Evolutionary conservation across 768 basidiomycete species (phyloP).

Genomic region (Coprinellus micaceus): DNA sequence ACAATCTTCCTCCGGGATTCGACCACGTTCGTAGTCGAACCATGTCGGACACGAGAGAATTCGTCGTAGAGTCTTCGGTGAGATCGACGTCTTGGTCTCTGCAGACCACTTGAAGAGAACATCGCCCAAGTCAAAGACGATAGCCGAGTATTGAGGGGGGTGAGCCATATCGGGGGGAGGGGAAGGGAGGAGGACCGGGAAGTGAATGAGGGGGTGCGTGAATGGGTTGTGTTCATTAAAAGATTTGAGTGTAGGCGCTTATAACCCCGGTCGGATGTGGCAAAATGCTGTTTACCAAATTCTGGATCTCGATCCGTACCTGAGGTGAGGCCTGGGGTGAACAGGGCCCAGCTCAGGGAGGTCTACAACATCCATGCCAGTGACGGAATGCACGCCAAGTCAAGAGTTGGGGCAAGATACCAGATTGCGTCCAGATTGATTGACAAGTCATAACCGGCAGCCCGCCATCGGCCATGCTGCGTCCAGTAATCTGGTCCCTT

Average conservation of each 20-base stretch:
- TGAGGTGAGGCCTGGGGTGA: background rate
- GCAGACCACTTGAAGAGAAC: constrained; percentile 55
- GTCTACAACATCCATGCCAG: constrained; percentile 1
- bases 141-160: constrained; percentile 21
- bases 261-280: too few species aligned
- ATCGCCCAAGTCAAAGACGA: constrained; percentile 55
- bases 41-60: constrained; percentile 46
- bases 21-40: constrained; percentile 53
- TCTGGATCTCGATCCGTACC: constrained; percentile 2
- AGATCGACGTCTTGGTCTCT: constrained; percentile 39
- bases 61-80: constrained; percentile 34
- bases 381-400: background rate
- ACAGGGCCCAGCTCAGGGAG: background rate
- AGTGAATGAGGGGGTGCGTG: background rate
- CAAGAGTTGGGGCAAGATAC: background rate
- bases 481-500: background rate
- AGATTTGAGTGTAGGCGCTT: too few species aligned
- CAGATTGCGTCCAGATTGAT: constrained; percentile 1
- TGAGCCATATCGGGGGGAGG: background rate
- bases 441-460: background rate
- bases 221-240: too few species aligned
- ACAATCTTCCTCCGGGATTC: constrained; percentile 39
- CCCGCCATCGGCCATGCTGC: background rate
- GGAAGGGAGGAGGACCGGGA: constrained; percentile 1
- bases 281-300: background rate